Conservation (phyloP, 2,329 filamentous ascomycete genomes). For the Myotisia sp. region DNA sequence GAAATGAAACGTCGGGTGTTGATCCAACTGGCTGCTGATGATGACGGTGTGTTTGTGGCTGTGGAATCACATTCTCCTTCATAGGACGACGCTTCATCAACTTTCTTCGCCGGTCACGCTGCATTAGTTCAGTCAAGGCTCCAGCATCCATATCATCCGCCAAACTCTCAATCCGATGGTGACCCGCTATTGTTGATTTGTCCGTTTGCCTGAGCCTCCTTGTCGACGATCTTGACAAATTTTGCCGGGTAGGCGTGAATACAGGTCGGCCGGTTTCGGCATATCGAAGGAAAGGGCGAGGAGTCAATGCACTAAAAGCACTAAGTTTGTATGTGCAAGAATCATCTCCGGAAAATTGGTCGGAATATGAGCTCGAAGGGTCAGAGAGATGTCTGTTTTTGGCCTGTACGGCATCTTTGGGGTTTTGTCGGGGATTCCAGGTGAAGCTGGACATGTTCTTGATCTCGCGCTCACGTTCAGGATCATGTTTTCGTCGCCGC, state of each 20-base stretch:
- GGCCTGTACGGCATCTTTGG: conserved; percentile 40
- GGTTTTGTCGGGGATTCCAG: conserved; percentile 50
- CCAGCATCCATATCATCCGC: conserved; percentile 76
- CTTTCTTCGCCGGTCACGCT: conserved; percentile 59
- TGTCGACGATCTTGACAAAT: conserved; percentile 34
- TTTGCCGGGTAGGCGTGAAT: conserved; percentile 29
- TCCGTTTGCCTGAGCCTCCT: conserved; percentile 40
- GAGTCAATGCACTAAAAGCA: conserved; percentile 64
- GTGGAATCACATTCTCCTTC: conserved; percentile 26
- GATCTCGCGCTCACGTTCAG: conserved; percentile 73
- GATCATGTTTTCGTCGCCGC: conserved; percentile 62
- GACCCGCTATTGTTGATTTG: conserved; percentile 20
- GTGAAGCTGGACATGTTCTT: conserved; percentile 58
- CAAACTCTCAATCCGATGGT: conserved; percentile 49
- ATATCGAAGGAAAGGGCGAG: conserved; percentile 69
- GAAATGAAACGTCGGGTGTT: background rate
- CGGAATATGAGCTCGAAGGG: conserved; percentile 54
- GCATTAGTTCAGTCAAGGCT: conserved; percentile 75
- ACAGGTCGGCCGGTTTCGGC: conserved; percentile 49
- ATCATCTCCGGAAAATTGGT: conserved; percentile 30
- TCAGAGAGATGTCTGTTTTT: conserved; percentile 47
- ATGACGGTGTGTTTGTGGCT: conserved; percentile 14
- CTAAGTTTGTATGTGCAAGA: conserved; percentile 67
- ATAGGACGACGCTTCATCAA: conserved; percentile 26
- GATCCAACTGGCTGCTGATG: background rate